Evolutionary conservation across 768 basidiomycete species (phyloP).

Genomic region (Crepidotus variabilis): DNA sequence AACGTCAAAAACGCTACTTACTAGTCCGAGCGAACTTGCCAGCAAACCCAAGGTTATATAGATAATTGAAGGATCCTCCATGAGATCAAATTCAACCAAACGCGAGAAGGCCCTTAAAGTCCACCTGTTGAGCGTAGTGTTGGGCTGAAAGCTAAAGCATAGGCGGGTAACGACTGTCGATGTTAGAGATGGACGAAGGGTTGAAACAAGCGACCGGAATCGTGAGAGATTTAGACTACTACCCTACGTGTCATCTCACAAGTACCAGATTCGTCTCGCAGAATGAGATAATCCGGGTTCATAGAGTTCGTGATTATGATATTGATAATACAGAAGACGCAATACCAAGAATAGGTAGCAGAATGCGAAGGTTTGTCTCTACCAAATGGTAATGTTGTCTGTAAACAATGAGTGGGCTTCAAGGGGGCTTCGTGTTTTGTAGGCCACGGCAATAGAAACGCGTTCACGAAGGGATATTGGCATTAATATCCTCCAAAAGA

Average conservation of each 20-base stretch:
- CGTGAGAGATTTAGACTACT: no score
- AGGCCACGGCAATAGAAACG: background rate
- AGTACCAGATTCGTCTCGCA: background rate
- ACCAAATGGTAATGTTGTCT: background rate
- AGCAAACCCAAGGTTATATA: conserved; percentile 32
- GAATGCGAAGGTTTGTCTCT: background rate
- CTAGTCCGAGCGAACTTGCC: conserved; percentile 28
- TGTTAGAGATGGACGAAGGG: no score
- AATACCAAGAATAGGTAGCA: background rate
- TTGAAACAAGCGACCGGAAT: no score
- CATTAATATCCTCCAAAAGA: conserved; percentile 53
- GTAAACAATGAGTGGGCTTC: background rate
- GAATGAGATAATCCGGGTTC: background rate
- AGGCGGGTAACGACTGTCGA: background rate
- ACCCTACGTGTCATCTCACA: no score
- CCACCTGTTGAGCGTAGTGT: background rate
- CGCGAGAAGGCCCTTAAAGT: background rate
- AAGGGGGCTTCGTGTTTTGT: no score
- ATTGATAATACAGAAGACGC: background rate
- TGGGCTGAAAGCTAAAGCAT: background rate
- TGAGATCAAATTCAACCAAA: conserved; percentile 8
- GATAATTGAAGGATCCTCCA: conserved; percentile 26
- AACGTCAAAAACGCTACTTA: conserved; percentile 24
- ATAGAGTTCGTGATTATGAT: background rate
- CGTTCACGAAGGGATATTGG: conserved; percentile 41